Base-by-base conservation (phyloP, 306 rosid species). In the Lathyrus oleraceus region DNA sequence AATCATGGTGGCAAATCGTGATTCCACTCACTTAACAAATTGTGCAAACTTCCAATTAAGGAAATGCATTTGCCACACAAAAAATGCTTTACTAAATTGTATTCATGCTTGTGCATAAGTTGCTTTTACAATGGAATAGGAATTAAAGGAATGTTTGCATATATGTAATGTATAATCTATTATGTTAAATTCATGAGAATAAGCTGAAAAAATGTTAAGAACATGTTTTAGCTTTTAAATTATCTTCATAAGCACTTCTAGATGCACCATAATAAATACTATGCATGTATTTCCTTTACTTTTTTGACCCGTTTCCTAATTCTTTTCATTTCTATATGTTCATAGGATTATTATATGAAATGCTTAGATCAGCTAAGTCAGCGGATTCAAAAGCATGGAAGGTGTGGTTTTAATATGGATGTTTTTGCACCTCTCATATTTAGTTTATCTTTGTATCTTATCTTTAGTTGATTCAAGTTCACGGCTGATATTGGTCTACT, bases 321-420 rank as follows among this genome's bases (percentile, higher is more conserved):
- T 23, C 5, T 76, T 74, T 65, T 61, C 53, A 48, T 17, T 74
- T 15, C 59, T 65, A 28, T 45, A 48, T 35, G 48, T 57, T 77
- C 39, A 35, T 65, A 88, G 99, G 96, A 12, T 71, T 91, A 39
- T 81, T 94, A 65, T 69, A 64, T 69, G 97, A 91, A 85, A 94
- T 94, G 99, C 95, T 94, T 67, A 84, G 96, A 80, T 82, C 97
- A 19, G 75, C 99, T 4, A 94, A 61, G 73, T 76, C 90, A n/a
- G 82, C 70, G 63, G 86, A 87, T 71, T 90, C 97, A 25, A 94
- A 84, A 71, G 70, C 98, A 10, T 94, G 99, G 99, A 91, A 87
- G 96, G 99, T 94, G 27, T 60, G 88, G 9, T 14, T 23, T 53
- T 30, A 40, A 69, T 21, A 17, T 52, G 44, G 23, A 52, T 42